Evolutionary conservation across 352 stramenopile species (phyloP).

Genomic region (Globisporangium spiculum): DNA sequence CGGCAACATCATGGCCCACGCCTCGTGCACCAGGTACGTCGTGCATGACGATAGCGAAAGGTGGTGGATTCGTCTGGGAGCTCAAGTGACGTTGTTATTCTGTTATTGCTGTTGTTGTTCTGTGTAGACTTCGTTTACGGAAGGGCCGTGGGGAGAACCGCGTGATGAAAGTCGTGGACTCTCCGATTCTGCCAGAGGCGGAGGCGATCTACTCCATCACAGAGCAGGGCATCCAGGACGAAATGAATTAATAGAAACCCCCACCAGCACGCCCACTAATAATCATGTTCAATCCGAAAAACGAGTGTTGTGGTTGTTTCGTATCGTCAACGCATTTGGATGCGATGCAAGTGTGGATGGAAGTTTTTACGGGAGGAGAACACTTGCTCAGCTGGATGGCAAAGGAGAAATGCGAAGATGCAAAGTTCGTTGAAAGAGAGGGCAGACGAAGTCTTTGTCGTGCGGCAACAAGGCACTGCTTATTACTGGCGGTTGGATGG

Average conservation of each 20-base stretch:
- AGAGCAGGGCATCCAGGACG: conserved; percentile 92
- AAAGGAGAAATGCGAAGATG: neutral
- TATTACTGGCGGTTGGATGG: no score
- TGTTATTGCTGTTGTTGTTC: neutral
- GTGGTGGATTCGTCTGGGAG: neutral
- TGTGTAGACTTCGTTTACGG: conserved; percentile 82
- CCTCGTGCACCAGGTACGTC: conserved; percentile 70
- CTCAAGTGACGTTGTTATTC: conserved; percentile 5
- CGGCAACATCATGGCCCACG: conserved; percentile 89
- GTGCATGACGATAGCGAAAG: neutral
- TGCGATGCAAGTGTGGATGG: neutral
- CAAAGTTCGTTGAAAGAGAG: neutral
- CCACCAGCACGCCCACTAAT: neutral
- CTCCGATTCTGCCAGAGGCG: conserved; percentile 95
- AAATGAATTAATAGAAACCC: conserved; percentile 62
- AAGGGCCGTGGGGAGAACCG: conserved; percentile 98
- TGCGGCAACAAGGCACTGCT: no score
- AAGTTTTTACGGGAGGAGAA: neutral
- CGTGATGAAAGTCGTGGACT: conserved; percentile 97
- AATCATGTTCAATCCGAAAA: conserved; percentile 5
- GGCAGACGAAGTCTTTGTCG: no score
- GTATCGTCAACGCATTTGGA: neutral
- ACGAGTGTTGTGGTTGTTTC: neutral
- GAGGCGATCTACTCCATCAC: conserved; percentile 98
- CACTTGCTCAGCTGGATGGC: neutral